Conservation (phyloP, 225 moss, liverwort and hornwort genomes). For the Ulota crispa region DNA sequence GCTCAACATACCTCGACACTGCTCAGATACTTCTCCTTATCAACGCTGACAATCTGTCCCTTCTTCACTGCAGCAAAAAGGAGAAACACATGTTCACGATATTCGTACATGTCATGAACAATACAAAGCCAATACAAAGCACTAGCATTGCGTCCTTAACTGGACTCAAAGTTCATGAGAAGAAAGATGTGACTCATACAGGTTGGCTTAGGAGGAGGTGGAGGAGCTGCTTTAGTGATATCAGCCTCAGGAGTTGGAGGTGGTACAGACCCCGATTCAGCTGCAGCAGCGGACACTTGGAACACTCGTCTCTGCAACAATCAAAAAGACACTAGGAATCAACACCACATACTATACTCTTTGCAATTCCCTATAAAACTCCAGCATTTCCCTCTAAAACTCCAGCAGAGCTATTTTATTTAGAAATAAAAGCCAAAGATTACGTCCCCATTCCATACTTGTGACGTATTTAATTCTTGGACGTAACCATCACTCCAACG, state of each 20-base stretch:
- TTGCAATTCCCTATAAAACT: not conserved
- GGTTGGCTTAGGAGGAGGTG: conserved; percentile 46
- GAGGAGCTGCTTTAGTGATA: conserved; percentile 42
- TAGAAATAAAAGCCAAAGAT: not conserved
- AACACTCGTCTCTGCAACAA: conserved; percentile 39
- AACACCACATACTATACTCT: conserved; percentile 6
- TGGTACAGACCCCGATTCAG: conserved; percentile 36
- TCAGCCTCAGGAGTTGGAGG: conserved; percentile 44
- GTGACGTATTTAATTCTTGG: not conserved
- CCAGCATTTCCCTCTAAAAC: not conserved
- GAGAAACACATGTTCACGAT: conserved; percentile 12
- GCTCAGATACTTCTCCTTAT: conserved; percentile 85
- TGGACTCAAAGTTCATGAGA: not conserved
- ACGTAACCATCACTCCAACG: not conserved
- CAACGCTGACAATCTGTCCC: conserved; percentile 95
- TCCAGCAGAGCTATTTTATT: not conserved
- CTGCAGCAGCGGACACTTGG: conserved; percentile 39
- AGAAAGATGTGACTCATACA: conserved; percentile 24
- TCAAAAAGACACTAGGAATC: not conserved
- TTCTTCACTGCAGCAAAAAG: conserved; percentile 68
- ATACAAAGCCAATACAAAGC: not conserved
- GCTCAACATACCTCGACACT: conserved; percentile 76
- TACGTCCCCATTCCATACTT: not conserved
- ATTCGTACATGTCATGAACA: not conserved
- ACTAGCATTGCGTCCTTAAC: not conserved